phyloP scores from a whole-genome alignment of 345 rosid genomes.

The Orychophragmus violaceus region DNA sequence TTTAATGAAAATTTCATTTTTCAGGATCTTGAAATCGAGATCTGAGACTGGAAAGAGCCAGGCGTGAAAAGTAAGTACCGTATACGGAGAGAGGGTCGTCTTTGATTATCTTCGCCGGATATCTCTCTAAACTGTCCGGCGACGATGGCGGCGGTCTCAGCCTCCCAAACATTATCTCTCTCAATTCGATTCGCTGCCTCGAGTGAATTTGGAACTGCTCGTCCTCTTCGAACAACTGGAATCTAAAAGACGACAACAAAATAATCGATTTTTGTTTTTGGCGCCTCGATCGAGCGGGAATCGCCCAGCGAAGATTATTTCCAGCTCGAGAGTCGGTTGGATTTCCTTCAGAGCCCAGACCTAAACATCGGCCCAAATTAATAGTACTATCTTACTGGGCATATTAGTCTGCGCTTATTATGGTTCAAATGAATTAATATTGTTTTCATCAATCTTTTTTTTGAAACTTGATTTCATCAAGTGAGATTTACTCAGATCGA shows the following conservation, averaged over 20 bases:
- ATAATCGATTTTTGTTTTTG: not conserved
- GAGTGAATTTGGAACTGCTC: not conserved
- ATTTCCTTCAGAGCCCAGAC: not conserved
- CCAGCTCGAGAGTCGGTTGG: not conserved
- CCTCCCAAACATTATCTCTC: conserved; percentile 58
- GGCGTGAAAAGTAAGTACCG: conserved; percentile 35
- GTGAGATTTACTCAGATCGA: no score
- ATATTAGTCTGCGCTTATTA: not conserved
- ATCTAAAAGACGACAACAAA: not conserved
- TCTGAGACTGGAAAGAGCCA: no score
- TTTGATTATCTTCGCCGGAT: conserved; percentile 64
- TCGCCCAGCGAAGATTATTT: not conserved
- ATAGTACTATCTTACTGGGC: not conserved
- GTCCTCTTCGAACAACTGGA: not conserved
- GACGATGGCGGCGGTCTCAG: conserved; percentile 59
- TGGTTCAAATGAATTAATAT: not conserved
- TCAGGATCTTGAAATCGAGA: not conserved
- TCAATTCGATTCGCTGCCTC: not conserved
- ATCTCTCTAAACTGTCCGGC: conserved; percentile 48
- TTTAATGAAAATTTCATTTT: no score
- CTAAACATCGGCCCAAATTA: not conserved
- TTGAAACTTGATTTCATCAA: not conserved
- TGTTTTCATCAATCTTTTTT: no score
- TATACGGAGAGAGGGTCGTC: conserved; percentile 79
- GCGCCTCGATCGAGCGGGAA: conserved; percentile 26